Evolutionary conservation across 2,329 filamentous ascomycete species (phyloP), one percentile per base, ranked within the genome.

Genomic region (Penicillium psychrosexuale): DNA sequence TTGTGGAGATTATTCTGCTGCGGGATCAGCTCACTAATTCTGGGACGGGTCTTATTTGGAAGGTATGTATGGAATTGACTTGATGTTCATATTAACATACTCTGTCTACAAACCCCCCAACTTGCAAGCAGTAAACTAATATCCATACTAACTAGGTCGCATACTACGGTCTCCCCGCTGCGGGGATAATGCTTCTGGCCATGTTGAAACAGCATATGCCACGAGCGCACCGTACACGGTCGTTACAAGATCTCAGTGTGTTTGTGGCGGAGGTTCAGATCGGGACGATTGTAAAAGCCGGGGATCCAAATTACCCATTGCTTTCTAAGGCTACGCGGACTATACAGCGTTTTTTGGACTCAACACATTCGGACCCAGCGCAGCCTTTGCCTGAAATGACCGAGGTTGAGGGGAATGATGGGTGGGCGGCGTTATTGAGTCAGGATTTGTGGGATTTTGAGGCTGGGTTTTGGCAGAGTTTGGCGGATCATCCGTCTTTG

Each of bases 111-210:
- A 34, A 44, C 24, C 17, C n/a, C 4, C 28, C 19, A 34, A 17
- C 8, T 42, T 15, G 31, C 6, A 33, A 50, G 28, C 24, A 19
- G 3, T 34, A n/a, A 15, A 45, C 40, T 54, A 19, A 54, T 11
- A 15, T 28, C 2, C 8, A 6, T 17, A 1, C 13, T 5, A 40
- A 36, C 15, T 15, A 68, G 65, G 61, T 69, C 6, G 63, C 62
- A 12, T 61, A 68, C 31, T 68, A 69, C 34, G 66, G 66, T 12
- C 67, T 69, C 7, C 68, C 68, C 5, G 66, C 66, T 1, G 66
- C 65, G 3, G 67, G 65, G 15, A 69, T 69, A 0, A 55, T 70
- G 19, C 64, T 68, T 9, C 59, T 69, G 1, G 65, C 68, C 2
- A 53, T 70, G 28, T 55, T 70, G 1, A 62, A 64, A 12, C 65